These are phyloP conservation scores for Talaromyces sp. DNA, from an alignment of 2,329 filamentous ascomycete species.

Conservation along the genomic window DNA sequence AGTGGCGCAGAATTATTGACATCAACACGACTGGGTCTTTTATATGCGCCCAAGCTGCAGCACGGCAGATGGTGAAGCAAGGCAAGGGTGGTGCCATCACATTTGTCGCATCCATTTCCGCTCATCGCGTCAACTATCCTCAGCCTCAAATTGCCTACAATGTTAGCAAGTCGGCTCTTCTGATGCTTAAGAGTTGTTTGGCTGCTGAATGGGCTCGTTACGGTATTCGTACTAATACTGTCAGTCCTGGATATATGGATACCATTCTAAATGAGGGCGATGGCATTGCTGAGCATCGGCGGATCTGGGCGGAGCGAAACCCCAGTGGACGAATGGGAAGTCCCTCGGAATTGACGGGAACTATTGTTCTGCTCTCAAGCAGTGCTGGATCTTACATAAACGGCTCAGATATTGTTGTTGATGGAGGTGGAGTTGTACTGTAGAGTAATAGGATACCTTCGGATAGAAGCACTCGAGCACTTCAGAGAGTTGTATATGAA, in stretches of 20 bases:
- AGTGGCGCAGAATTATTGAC: conserved; percentile 68
- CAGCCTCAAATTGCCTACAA: conserved; percentile 76
- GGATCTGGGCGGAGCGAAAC: conserved; percentile 61
- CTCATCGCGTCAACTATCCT: conserved; percentile 69
- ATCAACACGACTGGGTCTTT: conserved; percentile 74
- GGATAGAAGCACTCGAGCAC: not conserved
- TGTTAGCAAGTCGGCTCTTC: conserved; percentile 67
- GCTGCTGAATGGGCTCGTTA: conserved; percentile 73
- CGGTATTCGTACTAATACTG: conserved; percentile 71
- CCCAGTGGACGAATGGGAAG: conserved; percentile 68
- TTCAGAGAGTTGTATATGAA: not conserved
- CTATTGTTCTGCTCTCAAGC: conserved; percentile 63
- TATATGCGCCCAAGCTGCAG: conserved; percentile 68
- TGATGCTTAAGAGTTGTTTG: conserved; percentile 65
- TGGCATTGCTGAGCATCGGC: conserved; percentile 56
- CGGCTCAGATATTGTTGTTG: conserved; percentile 66
- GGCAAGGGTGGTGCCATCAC: conserved; percentile 52
- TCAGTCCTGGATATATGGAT: conserved; percentile 77
- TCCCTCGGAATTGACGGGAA: conserved; percentile 65
- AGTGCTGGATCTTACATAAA: conserved; percentile 68
- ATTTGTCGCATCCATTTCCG: conserved; percentile 69
- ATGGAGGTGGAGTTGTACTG: conserved; percentile 52
- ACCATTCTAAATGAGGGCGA: conserved; percentile 71
- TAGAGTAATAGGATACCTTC: conserved; percentile 3
- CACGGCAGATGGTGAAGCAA: conserved; percentile 38